phyloP scores from a whole-genome alignment of 2,329 filamentous ascomycete genomes.

The Gremmenia infestans region DNA sequence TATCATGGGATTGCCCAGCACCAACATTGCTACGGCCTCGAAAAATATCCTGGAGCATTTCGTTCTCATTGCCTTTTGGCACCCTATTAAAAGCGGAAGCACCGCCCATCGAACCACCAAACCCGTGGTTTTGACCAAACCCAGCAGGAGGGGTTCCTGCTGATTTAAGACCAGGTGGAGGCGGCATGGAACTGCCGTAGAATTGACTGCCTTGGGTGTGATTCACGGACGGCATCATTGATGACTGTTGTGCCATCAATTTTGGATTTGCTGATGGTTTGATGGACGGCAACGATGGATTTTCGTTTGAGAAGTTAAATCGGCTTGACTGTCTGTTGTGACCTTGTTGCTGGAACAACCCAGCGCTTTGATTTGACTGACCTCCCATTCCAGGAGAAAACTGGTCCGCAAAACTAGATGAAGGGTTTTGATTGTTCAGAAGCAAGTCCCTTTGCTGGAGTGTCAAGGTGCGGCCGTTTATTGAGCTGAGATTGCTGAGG shows the following conservation, averaged over 20 bases:
- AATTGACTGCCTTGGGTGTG: slow-evolving; percentile 60
- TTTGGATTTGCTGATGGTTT: slow-evolving; percentile 76
- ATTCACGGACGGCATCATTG: slow-evolving; percentile 67
- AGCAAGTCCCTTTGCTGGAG: slow-evolving; percentile 70
- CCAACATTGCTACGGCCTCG: slow-evolving; percentile 60
- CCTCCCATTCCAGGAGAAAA: slow-evolving; percentile 52
- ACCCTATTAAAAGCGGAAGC: slow-evolving; percentile 55
- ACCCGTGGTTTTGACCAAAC: slow-evolving; percentile 85
- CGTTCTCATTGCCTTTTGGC: slow-evolving; percentile 68
- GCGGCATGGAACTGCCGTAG: slow-evolving; percentile 81
- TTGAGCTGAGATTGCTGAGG: slow-evolving; percentile 49
- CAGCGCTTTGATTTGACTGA: slow-evolving; percentile 40
- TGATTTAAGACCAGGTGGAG: slow-evolving; percentile 91
- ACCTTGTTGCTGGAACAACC: slow-evolving; percentile 55
- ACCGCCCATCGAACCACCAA: slow-evolving; percentile 61
- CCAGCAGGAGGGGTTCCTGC: slow-evolving; percentile 86
- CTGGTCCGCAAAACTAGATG: slow-evolving; percentile 51
- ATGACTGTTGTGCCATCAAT: slow-evolving; percentile 80
- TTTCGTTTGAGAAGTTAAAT: slow-evolving; percentile 82
- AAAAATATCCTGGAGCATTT: slow-evolving; percentile 78
- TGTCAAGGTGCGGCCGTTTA: slow-evolving; percentile 68
- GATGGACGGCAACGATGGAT: slow-evolving; percentile 53
- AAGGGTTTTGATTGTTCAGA: slow-evolving; percentile 39
- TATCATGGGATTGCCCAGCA: slow-evolving; percentile 71
- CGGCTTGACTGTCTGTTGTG: slow-evolving; percentile 82